Evolutionary conservation across 768 basidiomycete species (phyloP).

Genomic region (Boletus pseudopeckii): DNA sequence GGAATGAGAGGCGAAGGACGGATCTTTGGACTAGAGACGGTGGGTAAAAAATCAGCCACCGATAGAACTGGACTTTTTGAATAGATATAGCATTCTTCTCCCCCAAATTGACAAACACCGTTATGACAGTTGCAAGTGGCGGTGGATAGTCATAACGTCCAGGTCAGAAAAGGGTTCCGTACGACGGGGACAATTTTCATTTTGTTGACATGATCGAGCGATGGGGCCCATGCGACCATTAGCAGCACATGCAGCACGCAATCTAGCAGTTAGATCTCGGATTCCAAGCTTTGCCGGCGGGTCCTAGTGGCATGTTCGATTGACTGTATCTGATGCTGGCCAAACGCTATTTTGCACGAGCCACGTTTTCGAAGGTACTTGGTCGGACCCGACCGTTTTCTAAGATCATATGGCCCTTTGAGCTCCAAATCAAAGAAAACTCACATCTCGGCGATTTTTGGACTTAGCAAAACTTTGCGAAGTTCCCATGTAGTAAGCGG

Average conservation of each 20-base stretch:
- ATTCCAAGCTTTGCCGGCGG: neutral
- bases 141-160: neutral
- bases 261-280: neutral
- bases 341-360: neutral
- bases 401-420: neutral
- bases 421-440: neutral
- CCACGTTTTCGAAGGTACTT: neutral
- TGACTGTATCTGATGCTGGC: neutral
- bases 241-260: neutral
- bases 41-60: conserved; percentile 20
- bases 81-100: conserved; percentile 17
- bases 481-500: conserved; percentile 5
- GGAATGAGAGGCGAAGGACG: conserved; percentile 1
- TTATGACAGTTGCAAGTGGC: conserved; percentile 13
- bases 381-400: neutral
- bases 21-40: neutral
- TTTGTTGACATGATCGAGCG: neutral
- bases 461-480: neutral
- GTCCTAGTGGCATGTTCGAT: neutral
- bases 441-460: neutral
- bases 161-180: conserved; percentile 2
- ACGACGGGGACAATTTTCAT: conserved; percentile 5
- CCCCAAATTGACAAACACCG: conserved; percentile 15
- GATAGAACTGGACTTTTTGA: conserved; percentile 1
- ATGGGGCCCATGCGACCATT: neutral